Conservation (phyloP, 2,329 filamentous ascomycete genomes). For the Periconia macrospinosa region DNA sequence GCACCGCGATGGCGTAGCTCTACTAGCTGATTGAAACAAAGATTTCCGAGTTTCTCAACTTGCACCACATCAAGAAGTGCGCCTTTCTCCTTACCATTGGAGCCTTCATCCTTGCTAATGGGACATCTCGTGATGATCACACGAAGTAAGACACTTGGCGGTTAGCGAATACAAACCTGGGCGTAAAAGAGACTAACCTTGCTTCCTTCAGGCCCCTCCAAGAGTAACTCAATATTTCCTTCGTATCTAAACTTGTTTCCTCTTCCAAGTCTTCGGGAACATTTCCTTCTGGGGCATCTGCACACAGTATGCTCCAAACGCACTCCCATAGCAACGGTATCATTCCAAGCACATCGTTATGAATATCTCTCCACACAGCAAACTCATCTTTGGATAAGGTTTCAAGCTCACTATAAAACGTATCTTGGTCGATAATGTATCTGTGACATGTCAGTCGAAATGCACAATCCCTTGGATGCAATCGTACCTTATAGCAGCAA, state of each 20-base stretch:
- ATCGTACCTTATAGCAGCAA: constrained; percentile 40
- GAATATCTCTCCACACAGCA: constrained; percentile 46
- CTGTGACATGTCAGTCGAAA: constrained; percentile 24
- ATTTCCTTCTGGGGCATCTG: constrained; percentile 92
- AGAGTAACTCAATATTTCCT: constrained; percentile 89
- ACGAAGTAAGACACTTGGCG: constrained; percentile 67
- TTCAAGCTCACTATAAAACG: constrained; percentile 30
- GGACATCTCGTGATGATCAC: constrained; percentile 44
- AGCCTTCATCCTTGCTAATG: constrained; percentile 23
- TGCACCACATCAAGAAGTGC: constrained; percentile 44
- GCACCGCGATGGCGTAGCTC: constrained; percentile 87
- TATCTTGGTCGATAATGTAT: constrained; percentile 52
- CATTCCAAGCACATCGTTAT: constrained; percentile 60
- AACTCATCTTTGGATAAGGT: constrained; percentile 10
- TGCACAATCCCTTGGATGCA: not conserved
- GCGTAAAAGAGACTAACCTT: constrained; percentile 58
- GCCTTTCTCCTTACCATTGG: constrained; percentile 11
- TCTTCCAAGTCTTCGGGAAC: constrained; percentile 76
- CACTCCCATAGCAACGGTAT: constrained; percentile 75
- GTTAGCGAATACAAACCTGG: constrained; percentile 1
- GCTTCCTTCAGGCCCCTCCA: constrained; percentile 95
- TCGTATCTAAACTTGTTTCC: constrained; percentile 72
- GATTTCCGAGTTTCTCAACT: constrained; percentile 67
- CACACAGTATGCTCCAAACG: constrained; percentile 76
- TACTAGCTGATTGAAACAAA: constrained; percentile 81